Base-by-base conservation (phyloP, 768 basidiomycete species). In the Tulasnella sp. region DNA sequence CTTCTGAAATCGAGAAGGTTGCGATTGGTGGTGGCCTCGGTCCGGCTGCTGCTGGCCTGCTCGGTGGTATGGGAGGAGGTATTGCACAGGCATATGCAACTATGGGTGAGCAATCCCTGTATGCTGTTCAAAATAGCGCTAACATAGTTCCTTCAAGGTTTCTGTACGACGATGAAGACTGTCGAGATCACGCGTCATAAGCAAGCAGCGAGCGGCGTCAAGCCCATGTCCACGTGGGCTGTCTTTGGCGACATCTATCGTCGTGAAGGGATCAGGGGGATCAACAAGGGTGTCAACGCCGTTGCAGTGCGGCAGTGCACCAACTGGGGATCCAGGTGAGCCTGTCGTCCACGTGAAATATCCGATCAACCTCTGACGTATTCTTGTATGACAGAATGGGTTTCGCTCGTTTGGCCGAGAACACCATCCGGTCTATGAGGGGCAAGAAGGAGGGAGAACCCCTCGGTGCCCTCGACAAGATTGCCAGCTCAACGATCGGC, bases 81-180 rank as follows among this genome's bases (percentile, higher is more conserved):
- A 72, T 98, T 63, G 89, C 86, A 39, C 96, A 99, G 72, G 94
- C 96, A 27, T 99, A 99, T 67, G 93, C 92, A 60, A 98, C 96
- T n/a, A 98, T 99, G 93, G 96, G 96, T 93, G 66, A 68, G 84
- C 42, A 42, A 43, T 43, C 35, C 48, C 25, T 15, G 39, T 34
- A 45, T 50, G 50, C 37, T 59, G 41, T 21, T n/a, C n/a, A 25
- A 15, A 5, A 29, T 6, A 7, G 12, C 21, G n/a, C n/a, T n/a
- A 54, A 43, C 54, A 14, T 21, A 17, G 17, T 5, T 61, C 34
- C 23, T 46, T 54, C 37, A 63, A 96, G 92, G 94, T 64, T 91
- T 98, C 74, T 94, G 91, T 72, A 97, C 94, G 40, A 96, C 91
- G 71, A 99, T 99, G 96, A 99, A 99, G 73, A 99, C 96, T 19